These are phyloP conservation scores for Diutina ranongensis DNA, from an alignment of 1,139 yeast species.

Conservation along the genomic window DNA sequence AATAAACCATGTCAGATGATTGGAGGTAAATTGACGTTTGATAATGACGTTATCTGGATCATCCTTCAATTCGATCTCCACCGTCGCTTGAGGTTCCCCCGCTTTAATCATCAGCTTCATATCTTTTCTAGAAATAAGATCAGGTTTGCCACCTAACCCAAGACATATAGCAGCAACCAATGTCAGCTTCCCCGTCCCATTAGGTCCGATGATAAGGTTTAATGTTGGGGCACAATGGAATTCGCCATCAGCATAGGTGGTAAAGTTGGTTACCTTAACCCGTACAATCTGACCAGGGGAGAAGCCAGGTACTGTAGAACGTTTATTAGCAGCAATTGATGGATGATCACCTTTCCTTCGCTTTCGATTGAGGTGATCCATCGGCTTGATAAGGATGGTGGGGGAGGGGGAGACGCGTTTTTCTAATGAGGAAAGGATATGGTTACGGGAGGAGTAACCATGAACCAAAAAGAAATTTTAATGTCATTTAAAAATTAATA, in stretches of 20 bases:
- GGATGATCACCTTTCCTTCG: not conserved
- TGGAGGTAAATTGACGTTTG: constrained; percentile 19
- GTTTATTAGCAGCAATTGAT: no score
- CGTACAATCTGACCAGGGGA: constrained; percentile 59
- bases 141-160: constrained; percentile 77
- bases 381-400: no score
- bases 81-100: constrained; percentile 44
- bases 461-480: no score
- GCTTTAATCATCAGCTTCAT: constrained; percentile 67
- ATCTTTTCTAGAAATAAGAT: constrained; percentile 68
- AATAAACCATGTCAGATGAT: constrained; percentile 48
- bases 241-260: constrained; percentile 71
- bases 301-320: constrained; percentile 11
- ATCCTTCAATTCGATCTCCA: constrained; percentile 59
- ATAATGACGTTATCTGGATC: constrained; percentile 23
- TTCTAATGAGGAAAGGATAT: not conserved
- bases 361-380: not conserved
- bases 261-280: constrained; percentile 62
- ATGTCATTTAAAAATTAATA: no score
- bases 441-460: no score
- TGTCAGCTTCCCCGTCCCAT: constrained; percentile 94
- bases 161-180: constrained; percentile 89
- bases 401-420: not conserved
- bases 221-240: constrained; percentile 73
- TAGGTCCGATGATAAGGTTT: constrained; percentile 93